Conservation (phyloP, 2,329 filamentous ascomycete genomes). For the Colletotrichum sp. region DNA sequence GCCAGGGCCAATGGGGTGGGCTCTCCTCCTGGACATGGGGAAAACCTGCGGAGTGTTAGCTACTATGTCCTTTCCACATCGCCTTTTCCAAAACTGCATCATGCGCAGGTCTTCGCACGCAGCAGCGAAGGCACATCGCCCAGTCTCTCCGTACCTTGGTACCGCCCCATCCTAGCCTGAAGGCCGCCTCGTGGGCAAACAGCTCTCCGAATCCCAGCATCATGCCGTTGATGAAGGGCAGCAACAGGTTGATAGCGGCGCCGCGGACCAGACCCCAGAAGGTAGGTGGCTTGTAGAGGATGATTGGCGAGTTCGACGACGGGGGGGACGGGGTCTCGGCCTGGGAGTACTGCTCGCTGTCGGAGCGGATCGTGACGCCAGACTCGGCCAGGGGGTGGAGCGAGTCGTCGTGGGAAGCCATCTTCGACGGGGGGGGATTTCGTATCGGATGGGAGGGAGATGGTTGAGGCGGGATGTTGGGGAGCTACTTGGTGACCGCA, state of each 20-base stretch:
- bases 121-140: neutral
- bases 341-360: conserved; percentile 82
- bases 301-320: conserved; percentile 70
- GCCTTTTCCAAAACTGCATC: neutral
- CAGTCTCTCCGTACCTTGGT: conserved; percentile 75
- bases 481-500: neutral
- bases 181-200: conserved; percentile 95
- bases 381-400: conserved; percentile 67
- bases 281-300: conserved; percentile 89
- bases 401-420: conserved; percentile 56
- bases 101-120: neutral
- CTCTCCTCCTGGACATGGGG: conserved; percentile 63
- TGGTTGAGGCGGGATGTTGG: neutral
- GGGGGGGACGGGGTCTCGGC: conserved; percentile 66
- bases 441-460: neutral
- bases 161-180: conserved; percentile 88
- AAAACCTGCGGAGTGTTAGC: conserved; percentile 52
- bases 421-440: conserved; percentile 33
- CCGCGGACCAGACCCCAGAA: conserved; percentile 85
- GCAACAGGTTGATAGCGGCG: conserved; percentile 91
- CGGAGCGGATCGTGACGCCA: conserved; percentile 78
- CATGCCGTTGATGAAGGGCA: conserved; percentile 96
- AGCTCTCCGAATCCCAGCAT: conserved; percentile 98
- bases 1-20: conserved; percentile 77
- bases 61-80: neutral